Evolutionary conservation across 768 basidiomycete species (phyloP).

Genomic region (Boletus coccyginus): DNA sequence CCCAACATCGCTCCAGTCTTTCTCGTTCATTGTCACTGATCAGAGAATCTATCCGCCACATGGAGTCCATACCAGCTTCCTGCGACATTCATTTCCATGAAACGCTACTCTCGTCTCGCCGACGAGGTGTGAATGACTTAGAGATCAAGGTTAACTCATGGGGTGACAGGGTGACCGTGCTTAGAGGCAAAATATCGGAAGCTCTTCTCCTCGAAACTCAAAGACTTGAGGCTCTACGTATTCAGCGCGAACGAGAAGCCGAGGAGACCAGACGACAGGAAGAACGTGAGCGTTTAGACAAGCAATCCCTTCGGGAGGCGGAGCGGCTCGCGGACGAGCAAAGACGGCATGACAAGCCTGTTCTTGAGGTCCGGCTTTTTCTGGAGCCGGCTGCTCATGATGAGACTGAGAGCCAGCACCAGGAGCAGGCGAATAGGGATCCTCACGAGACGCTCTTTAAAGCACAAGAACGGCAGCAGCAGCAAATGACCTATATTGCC

Average conservation of each 20-base stretch:
- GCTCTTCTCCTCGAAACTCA: constrained; percentile 41
- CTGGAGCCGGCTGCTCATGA: constrained; percentile 16
- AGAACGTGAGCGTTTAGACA: constrained; percentile 27
- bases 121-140: constrained; percentile 48
- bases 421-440: constrained; percentile 14
- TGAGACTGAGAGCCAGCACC: constrained; percentile 27
- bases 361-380: background rate
- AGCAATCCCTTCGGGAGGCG: constrained; percentile 35
- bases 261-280: constrained; percentile 19
- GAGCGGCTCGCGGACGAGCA: constrained; percentile 29
- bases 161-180: constrained; percentile 35
- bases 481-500: background rate
- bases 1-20: constrained; percentile 37
- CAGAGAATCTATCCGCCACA: constrained; percentile 50
- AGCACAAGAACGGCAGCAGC: background rate
- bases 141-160: constrained; percentile 49
- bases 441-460: background rate
- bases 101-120: constrained; percentile 46
- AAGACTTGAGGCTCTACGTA: constrained; percentile 39
- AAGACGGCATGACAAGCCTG: constrained; percentile 30
- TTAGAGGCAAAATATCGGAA: constrained; percentile 39
- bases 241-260: constrained; percentile 26
- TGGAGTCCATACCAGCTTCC: constrained; percentile 48
- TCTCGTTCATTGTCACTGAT: constrained; percentile 50
- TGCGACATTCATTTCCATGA: constrained; percentile 47